Percentiles rank a stretch among this genome's conserved stretches.
These are phyloP conservation scores for Saitozyma podzolica DNA, from an alignment of 768 basidiomycete species.

Conservation along the genomic window DNA sequence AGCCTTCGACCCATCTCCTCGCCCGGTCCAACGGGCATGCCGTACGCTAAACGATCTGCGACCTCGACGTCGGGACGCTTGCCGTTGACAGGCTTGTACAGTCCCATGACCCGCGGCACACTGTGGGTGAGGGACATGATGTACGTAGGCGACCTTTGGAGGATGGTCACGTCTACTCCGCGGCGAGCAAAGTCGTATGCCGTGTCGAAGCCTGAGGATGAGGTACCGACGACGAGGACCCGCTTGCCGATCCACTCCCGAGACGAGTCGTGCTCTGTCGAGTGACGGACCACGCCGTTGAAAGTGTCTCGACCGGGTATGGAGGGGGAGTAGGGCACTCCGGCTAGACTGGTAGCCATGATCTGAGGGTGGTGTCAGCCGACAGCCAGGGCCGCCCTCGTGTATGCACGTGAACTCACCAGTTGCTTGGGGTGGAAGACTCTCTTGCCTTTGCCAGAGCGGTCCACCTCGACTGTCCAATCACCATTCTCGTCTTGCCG, in stretches of 20 bases:
- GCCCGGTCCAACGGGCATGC: conserved; percentile 20
- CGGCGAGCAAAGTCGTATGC: conserved; percentile 57
- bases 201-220: conserved; percentile 61
- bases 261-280: conserved; percentile 61
- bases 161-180: conserved; percentile 57
- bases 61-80: conserved; percentile 18
- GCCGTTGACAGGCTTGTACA: conserved; percentile 17
- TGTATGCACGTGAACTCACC: no score
- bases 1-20: conserved; percentile 17
- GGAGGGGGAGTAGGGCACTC: conserved; percentile 10
- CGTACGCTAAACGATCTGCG: conserved; percentile 7
- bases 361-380: neutral
- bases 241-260: conserved; percentile 67
- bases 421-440: conserved; percentile 17
- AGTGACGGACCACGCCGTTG: conserved; percentile 66
- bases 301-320: conserved; percentile 57
- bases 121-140: conserved; percentile 58
- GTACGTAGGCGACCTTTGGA: conserved; percentile 45
- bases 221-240: conserved; percentile 68
- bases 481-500: conserved; percentile 9
- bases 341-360: conserved; percentile 21
- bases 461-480: conserved; percentile 22
- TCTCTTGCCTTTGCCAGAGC: conserved; percentile 4
- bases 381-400: no score
- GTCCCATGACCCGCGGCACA: conserved; percentile 36